Conservation (phyloP, 306 rosid genomes). For the Acmispon strigosus region DNA sequence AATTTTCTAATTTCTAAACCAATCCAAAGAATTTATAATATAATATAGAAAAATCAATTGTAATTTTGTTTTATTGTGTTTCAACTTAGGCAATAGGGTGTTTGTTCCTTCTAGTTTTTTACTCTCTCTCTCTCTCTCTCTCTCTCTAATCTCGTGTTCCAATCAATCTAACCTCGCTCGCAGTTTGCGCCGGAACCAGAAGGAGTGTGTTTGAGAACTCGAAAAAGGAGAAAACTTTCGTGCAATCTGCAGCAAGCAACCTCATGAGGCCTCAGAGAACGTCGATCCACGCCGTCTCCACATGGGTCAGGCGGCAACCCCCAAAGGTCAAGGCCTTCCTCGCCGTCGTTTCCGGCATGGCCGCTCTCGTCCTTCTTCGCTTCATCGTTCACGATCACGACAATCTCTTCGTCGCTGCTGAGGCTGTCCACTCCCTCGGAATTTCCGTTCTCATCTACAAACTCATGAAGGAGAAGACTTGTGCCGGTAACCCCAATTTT, state of each 20-base stretch:
- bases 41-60: too few relatives aligned
- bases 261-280: slow-evolving; percentile 52
- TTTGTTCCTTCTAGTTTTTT: background rate
- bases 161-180: background rate
- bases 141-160: background rate
- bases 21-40: too few relatives aligned
- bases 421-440: slow-evolving; percentile 91
- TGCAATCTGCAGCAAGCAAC: background rate
- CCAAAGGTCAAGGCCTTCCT: slow-evolving; percentile 94
- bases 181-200: background rate
- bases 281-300: slow-evolving; percentile 59
- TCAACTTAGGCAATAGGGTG: too few relatives aligned
- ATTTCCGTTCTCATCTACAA: slow-evolving; percentile 88
- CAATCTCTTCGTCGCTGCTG: slow-evolving; percentile 90
- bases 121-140: background rate
- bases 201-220: background rate
- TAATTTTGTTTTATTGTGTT: too few relatives aligned
- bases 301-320: slow-evolving; percentile 88
- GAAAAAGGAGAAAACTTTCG: background rate
- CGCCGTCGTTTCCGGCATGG: slow-evolving; percentile 87
- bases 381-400: slow-evolving; percentile 93
- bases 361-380: slow-evolving; percentile 84
- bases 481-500: slow-evolving; percentile 54
- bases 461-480: slow-evolving; percentile 92
- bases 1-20: too few relatives aligned